phyloP scores from a whole-genome alignment of 305 asterid species.

The Fraxinus floribunda region DNA sequence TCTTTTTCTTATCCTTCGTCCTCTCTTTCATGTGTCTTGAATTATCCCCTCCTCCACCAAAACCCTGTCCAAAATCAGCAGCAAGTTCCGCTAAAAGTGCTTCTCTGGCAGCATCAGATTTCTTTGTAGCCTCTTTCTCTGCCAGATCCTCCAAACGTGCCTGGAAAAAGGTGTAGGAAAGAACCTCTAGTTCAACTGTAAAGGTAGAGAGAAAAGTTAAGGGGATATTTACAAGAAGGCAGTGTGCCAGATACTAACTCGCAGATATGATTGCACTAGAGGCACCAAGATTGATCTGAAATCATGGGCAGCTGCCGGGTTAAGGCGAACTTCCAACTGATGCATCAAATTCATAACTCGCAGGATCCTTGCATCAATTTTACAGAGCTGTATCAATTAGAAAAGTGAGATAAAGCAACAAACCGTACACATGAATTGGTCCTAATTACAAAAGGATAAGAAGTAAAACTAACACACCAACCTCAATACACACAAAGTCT shows the following conservation, averaged over 20 bases:
- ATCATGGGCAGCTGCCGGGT: conserved; percentile 64
- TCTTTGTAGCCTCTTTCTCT: conserved; percentile 90
- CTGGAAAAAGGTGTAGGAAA: conserved; percentile 39
- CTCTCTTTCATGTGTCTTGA: conserved; percentile 55
- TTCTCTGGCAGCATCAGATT: conserved; percentile 96
- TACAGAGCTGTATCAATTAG: conserved; percentile 70
- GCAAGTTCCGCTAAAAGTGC: conserved; percentile 93
- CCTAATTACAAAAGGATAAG: conserved; percentile 4
- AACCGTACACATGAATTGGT: conserved; percentile 11
- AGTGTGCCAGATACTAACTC: conserved; percentile 47
- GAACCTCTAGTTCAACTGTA: conserved; percentile 23
- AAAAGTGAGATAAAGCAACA: conserved; percentile 34
- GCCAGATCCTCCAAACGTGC: conserved; percentile 78
- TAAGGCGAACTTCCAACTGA: conserved; percentile 72
- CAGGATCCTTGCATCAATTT: conserved; percentile 81
- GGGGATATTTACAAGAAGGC: not conserved
- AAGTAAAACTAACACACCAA: conserved; percentile 33
- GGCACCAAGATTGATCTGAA: conserved; percentile 67
- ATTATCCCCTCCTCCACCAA: conserved; percentile 46
- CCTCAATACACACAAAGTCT: conserved; percentile 83
- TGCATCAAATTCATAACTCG: conserved; percentile 61
- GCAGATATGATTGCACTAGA: conserved; percentile 73
- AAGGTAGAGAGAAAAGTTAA: conserved; percentile 21
- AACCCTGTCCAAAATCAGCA: conserved; percentile 65
- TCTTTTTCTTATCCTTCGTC: conserved; percentile 74